Percentiles rank a stretch among this genome's conserved stretches.
These are phyloP conservation scores for Liriodendron chinense DNA, from an alignment of 164 flowering plant species.

Conservation along the genomic window DNA sequence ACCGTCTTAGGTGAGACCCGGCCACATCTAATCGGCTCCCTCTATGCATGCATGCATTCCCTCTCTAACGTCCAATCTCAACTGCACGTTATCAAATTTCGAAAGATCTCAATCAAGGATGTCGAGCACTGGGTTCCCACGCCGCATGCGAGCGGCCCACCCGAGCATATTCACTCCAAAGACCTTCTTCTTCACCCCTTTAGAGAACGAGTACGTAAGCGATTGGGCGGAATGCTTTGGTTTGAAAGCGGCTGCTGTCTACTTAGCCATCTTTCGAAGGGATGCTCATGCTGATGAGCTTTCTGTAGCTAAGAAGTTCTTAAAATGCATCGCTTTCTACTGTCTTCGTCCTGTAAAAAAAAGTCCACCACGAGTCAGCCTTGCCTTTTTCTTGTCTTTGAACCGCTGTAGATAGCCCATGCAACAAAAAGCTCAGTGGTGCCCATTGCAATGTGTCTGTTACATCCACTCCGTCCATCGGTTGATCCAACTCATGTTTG, in stretches of 20 bases:
- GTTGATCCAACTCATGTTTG: too few relatives aligned
- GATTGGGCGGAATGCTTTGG: background rate
- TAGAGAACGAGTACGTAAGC: background rate
- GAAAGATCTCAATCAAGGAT: too few relatives aligned
- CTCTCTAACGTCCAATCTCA: too few relatives aligned
- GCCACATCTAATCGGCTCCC: too few relatives aligned
- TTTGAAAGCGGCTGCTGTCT: slow-evolving; percentile 7
- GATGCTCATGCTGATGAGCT: background rate
- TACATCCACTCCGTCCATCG: background rate
- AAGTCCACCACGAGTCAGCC: background rate
- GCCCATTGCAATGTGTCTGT: too few relatives aligned
- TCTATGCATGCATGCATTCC: background rate
- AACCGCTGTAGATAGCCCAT: background rate
- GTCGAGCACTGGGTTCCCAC: background rate
- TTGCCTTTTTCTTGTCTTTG: background rate
- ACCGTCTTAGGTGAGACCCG: too few relatives aligned
- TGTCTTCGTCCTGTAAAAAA: background rate
- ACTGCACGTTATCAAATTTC: too few relatives aligned
- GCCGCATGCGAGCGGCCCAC: background rate
- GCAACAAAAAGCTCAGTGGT: background rate
- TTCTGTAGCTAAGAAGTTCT: background rate
- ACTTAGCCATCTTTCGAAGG: background rate
- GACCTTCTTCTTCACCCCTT: background rate
- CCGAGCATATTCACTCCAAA: background rate
- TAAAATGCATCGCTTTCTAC: background rate